These are phyloP conservation scores for Penstemon davidsonii DNA, from an alignment of 257 asterid genomes.

Conservation along the genomic window DNA sequence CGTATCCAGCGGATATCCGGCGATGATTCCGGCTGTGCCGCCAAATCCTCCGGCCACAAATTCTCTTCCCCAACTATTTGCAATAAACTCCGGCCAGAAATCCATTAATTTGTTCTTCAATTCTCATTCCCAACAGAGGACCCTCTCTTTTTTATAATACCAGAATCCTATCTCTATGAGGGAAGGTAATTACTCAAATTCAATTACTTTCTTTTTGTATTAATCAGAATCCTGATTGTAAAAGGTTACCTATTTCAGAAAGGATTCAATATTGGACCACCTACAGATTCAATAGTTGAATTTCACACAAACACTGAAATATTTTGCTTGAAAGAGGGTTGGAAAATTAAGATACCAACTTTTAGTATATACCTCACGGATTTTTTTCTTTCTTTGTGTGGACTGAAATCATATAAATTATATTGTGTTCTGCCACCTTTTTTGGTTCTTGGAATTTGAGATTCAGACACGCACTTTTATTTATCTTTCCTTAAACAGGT, in stretches of 20 bases:
- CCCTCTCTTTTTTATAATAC: not conserved
- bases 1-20: conserved; percentile 86
- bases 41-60: conserved; percentile 88
- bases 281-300: not conserved
- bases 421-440: not conserved
- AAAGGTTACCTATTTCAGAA: not conserved
- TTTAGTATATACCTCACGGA: not conserved
- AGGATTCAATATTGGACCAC: not conserved
- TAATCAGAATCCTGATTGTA: not conserved
- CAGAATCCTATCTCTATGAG: not conserved
- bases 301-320: not conserved
- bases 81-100: conserved; percentile 76
- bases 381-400: not conserved
- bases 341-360: not conserved
- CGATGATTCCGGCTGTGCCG: conserved; percentile 66
- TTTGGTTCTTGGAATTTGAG: conserved; percentile 26
- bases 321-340: not conserved
- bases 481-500: conserved; percentile 15
- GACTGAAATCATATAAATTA: not conserved
- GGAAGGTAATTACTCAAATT: not conserved
- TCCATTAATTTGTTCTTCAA: conserved; percentile 46
- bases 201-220: not conserved
- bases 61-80: conserved; percentile 71
- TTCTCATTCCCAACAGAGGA: conserved; percentile 12
- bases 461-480: not conserved